Conservation (phyloP, 768 basidiomycete genomes). For the Astraeus odoratus region DNA sequence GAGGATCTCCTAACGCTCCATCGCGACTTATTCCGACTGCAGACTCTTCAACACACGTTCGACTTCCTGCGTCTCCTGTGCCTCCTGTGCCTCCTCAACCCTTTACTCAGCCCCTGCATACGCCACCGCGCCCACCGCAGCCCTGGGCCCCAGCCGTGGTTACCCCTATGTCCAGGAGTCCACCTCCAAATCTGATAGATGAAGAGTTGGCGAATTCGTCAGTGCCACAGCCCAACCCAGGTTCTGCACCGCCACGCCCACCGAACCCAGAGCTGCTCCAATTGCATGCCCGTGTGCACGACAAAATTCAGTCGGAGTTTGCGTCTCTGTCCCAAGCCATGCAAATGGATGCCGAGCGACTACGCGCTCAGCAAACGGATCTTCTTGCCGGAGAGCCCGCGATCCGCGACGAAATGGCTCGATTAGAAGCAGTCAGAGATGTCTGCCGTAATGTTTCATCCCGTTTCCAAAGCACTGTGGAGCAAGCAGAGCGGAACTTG, state of each 20-base stretch:
- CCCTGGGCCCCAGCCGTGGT: conserved; percentile 14
- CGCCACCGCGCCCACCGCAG: conserved; percentile 16
- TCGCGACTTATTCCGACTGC: conserved; percentile 19
- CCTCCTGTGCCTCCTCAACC: conserved; percentile 12
- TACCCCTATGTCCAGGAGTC: neutral
- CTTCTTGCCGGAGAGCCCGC: conserved; percentile 88
- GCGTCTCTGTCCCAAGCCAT: conserved; percentile 61
- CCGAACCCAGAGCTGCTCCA: conserved; percentile 85
- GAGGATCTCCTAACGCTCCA: conserved; percentile 20
- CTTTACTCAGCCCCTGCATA: conserved; percentile 21
- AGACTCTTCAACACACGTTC: conserved; percentile 19
- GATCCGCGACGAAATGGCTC: conserved; percentile 92
- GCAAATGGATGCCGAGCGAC: conserved; percentile 59
- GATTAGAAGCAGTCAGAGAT: conserved; percentile 86
- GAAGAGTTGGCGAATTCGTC: conserved; percentile 34
- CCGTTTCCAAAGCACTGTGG: conserved; percentile 57
- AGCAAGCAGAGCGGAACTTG: conserved; percentile 65
- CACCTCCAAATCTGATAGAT: conserved; percentile 58
- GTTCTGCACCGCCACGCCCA: conserved; percentile 65
- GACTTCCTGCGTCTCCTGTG: too few relatives aligned
- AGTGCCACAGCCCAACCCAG: conserved; percentile 21
- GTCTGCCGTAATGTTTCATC: conserved; percentile 79
- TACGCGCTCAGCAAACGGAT: conserved; percentile 78
- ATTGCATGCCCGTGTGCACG: conserved; percentile 71
- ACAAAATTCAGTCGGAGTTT: conserved; percentile 66